Conservation (phyloP, 805 yeast genomes). For the Candida suzukii region DNA sequence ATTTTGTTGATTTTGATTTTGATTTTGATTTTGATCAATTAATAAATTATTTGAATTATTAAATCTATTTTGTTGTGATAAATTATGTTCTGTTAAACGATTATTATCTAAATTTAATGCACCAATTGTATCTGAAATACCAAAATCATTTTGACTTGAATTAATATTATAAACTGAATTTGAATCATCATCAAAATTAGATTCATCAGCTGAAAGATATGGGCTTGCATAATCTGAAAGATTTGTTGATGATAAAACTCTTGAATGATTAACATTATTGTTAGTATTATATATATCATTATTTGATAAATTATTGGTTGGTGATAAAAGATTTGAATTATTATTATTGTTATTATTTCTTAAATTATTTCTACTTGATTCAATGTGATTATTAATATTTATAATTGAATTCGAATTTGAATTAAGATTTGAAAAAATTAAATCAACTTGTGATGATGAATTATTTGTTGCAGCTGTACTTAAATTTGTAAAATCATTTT, state of each 20-base stretch:
- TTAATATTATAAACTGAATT: conserved; percentile 2
- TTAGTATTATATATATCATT: too few relatives aligned
- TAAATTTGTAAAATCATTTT: not conserved
- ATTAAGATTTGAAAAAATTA: not conserved
- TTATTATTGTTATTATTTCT: not conserved
- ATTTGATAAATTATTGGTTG: too few relatives aligned
- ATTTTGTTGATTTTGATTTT: too few relatives aligned
- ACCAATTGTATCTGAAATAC: conserved; percentile 13
- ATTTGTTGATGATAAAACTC: conserved; percentile 8
- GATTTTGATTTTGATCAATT: too few relatives aligned
- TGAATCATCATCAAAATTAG: conserved; percentile 14
- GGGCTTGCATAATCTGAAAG: conserved; percentile 22
- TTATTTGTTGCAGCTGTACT: not conserved
- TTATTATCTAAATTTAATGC: conserved; percentile 6
- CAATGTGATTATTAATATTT: not conserved
- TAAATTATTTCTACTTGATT: not conserved
- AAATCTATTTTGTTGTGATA: conserved; percentile 11
- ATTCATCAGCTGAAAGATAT: conserved; percentile 19
- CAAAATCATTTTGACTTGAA: conserved; percentile 5
- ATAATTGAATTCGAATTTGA: not conserved
- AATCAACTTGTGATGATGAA: not conserved
- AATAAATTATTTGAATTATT: not conserved
- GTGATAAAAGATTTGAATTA: not conserved
- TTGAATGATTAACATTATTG: conserved; percentile 8
- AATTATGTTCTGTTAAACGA: conserved; percentile 15